Evolutionary conservation across 1,139 yeast genomes (phyloP).

Genomic region (Pichia inconspicua): DNA sequence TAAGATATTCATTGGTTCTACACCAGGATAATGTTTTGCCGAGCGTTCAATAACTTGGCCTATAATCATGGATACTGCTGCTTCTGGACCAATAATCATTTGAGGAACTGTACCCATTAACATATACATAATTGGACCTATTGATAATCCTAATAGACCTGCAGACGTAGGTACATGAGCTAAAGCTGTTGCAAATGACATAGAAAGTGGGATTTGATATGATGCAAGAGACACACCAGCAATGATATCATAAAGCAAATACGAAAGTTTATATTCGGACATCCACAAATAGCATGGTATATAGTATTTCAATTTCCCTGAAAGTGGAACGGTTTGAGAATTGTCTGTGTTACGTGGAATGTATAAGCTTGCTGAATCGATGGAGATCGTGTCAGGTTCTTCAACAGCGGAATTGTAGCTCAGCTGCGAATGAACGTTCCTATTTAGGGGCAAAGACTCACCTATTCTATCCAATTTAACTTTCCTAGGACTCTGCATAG

Average conservation of each 20-base stretch:
- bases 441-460: background rate
- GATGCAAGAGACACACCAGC: constrained; percentile 89
- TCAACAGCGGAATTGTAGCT: background rate
- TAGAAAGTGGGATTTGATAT: constrained; percentile 82
- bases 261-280: constrained; percentile 45
- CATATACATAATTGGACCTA: constrained; percentile 78
- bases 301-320: constrained; percentile 51
- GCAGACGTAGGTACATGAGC: constrained; percentile 88
- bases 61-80: constrained; percentile 82
- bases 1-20: constrained; percentile 58
- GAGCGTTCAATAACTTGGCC: constrained; percentile 84
- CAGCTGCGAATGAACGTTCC: background rate
- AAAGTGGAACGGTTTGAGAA: background rate
- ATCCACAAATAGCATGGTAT: constrained; percentile 80
- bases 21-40: constrained; percentile 40
- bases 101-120: constrained; percentile 89
- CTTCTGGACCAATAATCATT: constrained; percentile 96
- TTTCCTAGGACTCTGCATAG: background rate
- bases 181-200: constrained; percentile 82
- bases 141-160: constrained; percentile 74
- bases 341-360: constrained; percentile 1
- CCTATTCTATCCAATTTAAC: background rate
- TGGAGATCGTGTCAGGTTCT: constrained; percentile 2
- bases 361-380: background rate
- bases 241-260: constrained; percentile 63